Evolutionary conservation across 2,329 filamentous ascomycete species (phyloP).

Genomic region (Aspergillus pseudoviridinutans): DNA sequence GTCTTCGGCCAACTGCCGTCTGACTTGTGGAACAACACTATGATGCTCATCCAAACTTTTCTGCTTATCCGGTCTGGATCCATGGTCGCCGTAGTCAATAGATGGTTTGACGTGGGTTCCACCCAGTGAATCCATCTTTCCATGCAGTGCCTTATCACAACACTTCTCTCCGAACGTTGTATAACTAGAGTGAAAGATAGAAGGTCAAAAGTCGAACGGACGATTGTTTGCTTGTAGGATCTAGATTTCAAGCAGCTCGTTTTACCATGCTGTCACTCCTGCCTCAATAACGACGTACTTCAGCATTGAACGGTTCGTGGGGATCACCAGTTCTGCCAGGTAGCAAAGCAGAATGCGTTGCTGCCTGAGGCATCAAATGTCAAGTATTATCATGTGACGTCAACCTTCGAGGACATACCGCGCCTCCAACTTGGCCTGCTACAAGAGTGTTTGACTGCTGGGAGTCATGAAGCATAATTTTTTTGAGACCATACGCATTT

Average conservation of each 20-base stretch:
- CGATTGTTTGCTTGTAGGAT: neutral
- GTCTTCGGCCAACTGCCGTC: conserved; percentile 42
- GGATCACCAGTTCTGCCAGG: neutral
- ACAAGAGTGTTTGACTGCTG: neutral
- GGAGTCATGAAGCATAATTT: neutral
- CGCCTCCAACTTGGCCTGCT: neutral
- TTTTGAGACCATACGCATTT: neutral
- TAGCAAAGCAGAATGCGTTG: neutral
- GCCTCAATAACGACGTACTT: neutral
- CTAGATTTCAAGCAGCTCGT: neutral
- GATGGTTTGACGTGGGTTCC: neutral
- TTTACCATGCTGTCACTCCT: neutral
- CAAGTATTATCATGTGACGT: neutral
- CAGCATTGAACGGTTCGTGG: neutral
- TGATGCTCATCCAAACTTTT: neutral
- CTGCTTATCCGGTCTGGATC: neutral
- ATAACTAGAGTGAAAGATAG: neutral
- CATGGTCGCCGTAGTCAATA: neutral
- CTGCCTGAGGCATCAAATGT: neutral
- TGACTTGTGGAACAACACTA: conserved; percentile 6
- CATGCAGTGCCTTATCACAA: neutral
- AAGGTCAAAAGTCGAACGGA: neutral
- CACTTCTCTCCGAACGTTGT: neutral
- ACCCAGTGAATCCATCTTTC: neutral
- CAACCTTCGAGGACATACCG: neutral